A percentile compares a stretch with the other conserved stretches of the same genome.
phyloP scores from a whole-genome alignment of 345 rosid genomes.

The Brassica cretica region DNA sequence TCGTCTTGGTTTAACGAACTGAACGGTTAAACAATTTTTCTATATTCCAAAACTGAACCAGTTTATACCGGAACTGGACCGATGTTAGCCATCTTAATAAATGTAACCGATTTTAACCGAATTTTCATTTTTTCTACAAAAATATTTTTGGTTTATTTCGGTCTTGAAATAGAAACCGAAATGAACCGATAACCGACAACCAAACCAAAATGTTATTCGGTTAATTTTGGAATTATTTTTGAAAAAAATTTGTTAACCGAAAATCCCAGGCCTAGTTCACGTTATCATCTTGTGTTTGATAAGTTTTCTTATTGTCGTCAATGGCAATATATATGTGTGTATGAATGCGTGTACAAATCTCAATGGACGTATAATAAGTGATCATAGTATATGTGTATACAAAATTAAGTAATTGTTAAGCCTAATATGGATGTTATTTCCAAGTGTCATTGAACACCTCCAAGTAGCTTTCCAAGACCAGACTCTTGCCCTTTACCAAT shows the following conservation, averaged over 20 bases:
- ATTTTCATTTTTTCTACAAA: no score
- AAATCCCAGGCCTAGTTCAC: no score
- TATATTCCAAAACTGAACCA: no score
- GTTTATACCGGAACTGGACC: no score
- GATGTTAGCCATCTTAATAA: no score
- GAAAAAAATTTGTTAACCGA: background rate
- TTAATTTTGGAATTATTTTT: background rate
- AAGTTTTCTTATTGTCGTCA: background rate
- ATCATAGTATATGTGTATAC: background rate
- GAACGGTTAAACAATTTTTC: no score
- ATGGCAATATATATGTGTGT: background rate
- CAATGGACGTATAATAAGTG: background rate
- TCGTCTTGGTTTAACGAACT: no score
- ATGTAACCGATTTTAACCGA: no score
- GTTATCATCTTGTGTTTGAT: background rate
- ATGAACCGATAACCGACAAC: background rate
- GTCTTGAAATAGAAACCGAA: background rate
- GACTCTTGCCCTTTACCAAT: background rate
- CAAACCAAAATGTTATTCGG: background rate
- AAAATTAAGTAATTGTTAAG: background rate
- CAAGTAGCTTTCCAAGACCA: slow-evolving; percentile 21
- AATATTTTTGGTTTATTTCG: background rate
- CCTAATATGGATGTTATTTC: background rate
- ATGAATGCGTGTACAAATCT: background rate
- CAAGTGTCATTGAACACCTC: slow-evolving; percentile 2